Evolutionary conservation across 345 rosid species (phyloP).

Genomic region (Gossypium thurberi): DNA sequence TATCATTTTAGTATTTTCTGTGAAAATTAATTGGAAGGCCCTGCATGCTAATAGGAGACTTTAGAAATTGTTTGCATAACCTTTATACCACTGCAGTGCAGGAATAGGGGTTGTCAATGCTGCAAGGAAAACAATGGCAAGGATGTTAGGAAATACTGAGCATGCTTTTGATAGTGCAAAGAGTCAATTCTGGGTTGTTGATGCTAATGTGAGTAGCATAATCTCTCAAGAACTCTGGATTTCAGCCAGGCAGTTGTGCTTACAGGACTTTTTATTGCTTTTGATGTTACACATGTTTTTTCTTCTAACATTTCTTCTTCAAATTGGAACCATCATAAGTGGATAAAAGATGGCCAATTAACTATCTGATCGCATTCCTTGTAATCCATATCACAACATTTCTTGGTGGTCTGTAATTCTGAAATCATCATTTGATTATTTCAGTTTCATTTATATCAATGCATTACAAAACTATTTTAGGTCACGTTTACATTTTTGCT

Average conservation of each 20-base stretch:
- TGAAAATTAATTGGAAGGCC: background rate
- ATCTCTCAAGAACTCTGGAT: background rate
- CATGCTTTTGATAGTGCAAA: slow-evolving; percentile 82
- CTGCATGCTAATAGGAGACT: background rate
- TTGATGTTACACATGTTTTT: background rate
- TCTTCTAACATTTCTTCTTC: background rate
- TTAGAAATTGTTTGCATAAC: slow-evolving; percentile 16
- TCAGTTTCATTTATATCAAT: slow-evolving; percentile 1
- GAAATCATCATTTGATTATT: background rate
- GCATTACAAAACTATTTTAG: background rate
- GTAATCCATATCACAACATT: background rate
- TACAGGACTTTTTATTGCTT: background rate
- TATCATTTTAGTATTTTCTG: background rate
- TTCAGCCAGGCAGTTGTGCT: background rate
- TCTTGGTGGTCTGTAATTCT: background rate
- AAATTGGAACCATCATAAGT: background rate
- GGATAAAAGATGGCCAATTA: background rate
- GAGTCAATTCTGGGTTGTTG: slow-evolving; percentile 97
- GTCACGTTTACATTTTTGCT: background rate
- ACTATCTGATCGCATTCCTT: background rate
- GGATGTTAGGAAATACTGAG: slow-evolving; percentile 87
- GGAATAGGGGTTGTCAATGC: slow-evolving; percentile 97
- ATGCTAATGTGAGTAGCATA: slow-evolving; percentile 61
- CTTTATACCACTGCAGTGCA: slow-evolving; percentile 52
- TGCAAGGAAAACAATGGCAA: slow-evolving; percentile 97